These are phyloP conservation scores for Neurospora sp. DNA, from an alignment of 495 filamentous ascomycete genomes.

Conservation along the genomic window DNA sequence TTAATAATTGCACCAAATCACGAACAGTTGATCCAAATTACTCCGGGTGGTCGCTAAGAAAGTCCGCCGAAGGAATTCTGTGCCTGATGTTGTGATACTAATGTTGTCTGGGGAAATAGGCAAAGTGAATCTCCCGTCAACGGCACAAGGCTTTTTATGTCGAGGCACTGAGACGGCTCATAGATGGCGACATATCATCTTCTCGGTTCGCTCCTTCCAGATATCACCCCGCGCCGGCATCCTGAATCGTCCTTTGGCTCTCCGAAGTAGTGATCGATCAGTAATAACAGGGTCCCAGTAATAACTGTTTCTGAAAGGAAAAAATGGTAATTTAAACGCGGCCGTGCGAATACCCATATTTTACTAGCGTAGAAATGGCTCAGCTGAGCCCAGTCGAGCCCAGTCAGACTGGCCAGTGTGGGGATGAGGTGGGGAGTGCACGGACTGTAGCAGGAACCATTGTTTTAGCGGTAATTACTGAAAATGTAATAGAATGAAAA, in stretches of 20 bases:
- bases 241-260: neutral
- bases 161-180: neutral
- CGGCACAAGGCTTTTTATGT: neutral
- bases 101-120: neutral
- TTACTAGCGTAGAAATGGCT: too few species aligned
- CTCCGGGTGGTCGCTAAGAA: neutral
- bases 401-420: too few species aligned
- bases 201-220: neutral
- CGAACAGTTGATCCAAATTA: neutral
- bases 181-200: neutral
- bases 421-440: too few species aligned
- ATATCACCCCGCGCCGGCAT: neutral
- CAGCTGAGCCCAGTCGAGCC: too few species aligned
- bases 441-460: too few species aligned
- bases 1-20: neutral
- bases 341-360: too few species aligned
- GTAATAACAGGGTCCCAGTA: too few species aligned
- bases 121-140: neutral
- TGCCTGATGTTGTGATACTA: neutral
- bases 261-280: neutral
- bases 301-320: too few species aligned
- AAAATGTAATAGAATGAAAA: too few species aligned
- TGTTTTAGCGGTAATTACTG: too few species aligned
- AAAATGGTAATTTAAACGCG: too few species aligned
- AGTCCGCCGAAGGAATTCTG: neutral